Evolutionary conservation across 2,329 filamentous ascomycete genomes (phyloP).

Genomic region (Phialophora tarda): DNA sequence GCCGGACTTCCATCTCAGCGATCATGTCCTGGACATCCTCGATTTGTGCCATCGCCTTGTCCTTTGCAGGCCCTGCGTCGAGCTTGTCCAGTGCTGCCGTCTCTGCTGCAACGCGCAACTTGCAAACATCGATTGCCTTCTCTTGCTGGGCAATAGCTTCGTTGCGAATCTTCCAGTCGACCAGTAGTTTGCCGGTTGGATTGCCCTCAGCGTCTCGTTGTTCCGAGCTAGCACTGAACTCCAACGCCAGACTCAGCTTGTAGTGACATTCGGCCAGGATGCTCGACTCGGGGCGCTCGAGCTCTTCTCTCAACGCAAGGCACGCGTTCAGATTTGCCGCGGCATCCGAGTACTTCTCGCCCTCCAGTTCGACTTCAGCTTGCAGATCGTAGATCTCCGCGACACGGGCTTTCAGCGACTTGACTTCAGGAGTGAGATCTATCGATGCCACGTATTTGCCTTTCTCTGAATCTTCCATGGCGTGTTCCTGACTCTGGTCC

Average conservation of each 20-base stretch:
- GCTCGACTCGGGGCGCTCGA: constrained; percentile 80
- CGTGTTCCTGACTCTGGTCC: constrained; percentile 51
- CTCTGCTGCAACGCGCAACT: constrained; percentile 60
- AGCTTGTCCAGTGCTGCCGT: constrained; percentile 50
- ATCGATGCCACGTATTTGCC: constrained; percentile 48
- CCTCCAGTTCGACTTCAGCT: constrained; percentile 95
- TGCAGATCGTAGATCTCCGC: constrained; percentile 93
- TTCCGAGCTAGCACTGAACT: constrained; percentile 81
- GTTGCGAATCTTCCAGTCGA: constrained; percentile 62
- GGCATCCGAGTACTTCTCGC: constrained; percentile 88
- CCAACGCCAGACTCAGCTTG: constrained; percentile 91
- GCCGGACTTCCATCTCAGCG: constrained; percentile 64
- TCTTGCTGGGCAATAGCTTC: constrained; percentile 66
- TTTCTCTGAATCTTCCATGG: constrained; percentile 49
- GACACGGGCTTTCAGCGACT: constrained; percentile 79
- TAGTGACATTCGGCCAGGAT: constrained; percentile 93
- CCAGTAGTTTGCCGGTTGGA: constrained; percentile 49
- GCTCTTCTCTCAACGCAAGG: constrained; percentile 75
- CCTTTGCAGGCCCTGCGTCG: constrained; percentile 47
- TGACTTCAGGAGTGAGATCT: constrained; percentile 46
- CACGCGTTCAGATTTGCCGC: constrained; percentile 80
- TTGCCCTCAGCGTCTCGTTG: constrained; percentile 48
- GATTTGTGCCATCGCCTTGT: constrained; percentile 55
- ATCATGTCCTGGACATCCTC: constrained; percentile 66
- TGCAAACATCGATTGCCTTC: constrained; percentile 64